phyloP scores from a whole-genome alignment of 1,284 basidiomycete genomes.

The Ceratobasidium sp. region DNA sequence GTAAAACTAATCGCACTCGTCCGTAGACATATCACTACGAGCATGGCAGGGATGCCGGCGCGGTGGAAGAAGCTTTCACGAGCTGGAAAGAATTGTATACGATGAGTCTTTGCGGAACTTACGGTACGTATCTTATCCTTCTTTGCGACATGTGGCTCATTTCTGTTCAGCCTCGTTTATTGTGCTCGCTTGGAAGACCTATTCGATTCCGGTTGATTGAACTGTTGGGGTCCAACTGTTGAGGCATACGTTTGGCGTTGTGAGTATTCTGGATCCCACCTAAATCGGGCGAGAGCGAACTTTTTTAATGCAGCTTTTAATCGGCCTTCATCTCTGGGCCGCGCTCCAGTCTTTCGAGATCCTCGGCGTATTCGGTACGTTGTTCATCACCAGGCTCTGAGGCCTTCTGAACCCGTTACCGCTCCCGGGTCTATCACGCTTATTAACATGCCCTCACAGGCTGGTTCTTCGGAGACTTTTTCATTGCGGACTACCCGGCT shows the following conservation, averaged over 20 bases:
- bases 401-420: not conserved
- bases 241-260: slow-evolving; percentile 86
- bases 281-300: not conserved
- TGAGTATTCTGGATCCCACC: slow-evolving; percentile 60
- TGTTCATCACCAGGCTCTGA: not conserved
- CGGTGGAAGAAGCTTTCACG: slow-evolving; percentile 90
- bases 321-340: slow-evolving; percentile 93
- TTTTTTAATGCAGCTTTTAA: slow-evolving; percentile 73
- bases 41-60: slow-evolving; percentile 66
- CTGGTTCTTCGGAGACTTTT: slow-evolving; percentile 99
- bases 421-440: too few species aligned
- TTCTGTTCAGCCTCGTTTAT: slow-evolving; percentile 76
- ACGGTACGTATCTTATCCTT: slow-evolving; percentile 69
- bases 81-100: slow-evolving; percentile 98
- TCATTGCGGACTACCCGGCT: slow-evolving; percentile 92
- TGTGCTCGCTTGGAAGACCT: slow-evolving; percentile 89
- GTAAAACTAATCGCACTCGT: slow-evolving; percentile 68
- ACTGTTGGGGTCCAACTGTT: slow-evolving; percentile 90
- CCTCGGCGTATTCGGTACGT: slow-evolving; percentile 87
- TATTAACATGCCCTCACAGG: slow-evolving; percentile 61
- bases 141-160: not conserved
- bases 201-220: slow-evolving; percentile 85
- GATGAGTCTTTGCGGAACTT: slow-evolving; percentile 93
- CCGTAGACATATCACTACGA: slow-evolving; percentile 48
- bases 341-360: slow-evolving; percentile 92